Conservation (phyloP, 345 rosid species). For the Camelina laxa region DNA sequence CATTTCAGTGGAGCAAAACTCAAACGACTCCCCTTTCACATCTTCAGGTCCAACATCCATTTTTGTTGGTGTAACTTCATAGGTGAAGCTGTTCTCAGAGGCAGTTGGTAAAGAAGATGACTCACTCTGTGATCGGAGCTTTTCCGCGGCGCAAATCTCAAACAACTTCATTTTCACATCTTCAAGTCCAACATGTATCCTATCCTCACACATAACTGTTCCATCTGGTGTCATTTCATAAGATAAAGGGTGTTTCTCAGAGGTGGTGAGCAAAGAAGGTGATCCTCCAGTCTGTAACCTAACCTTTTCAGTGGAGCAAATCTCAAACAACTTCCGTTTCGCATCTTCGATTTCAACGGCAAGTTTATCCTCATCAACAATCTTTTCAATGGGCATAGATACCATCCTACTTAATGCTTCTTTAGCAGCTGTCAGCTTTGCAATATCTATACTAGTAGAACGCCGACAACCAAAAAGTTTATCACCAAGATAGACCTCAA, state of each 20-base stretch:
- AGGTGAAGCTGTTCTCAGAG: slow-evolving; percentile 57
- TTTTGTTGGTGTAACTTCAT: background rate
- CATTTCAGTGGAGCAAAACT: background rate
- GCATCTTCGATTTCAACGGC: background rate
- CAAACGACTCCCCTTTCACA: background rate
- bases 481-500: background rate
- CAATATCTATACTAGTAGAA: background rate
- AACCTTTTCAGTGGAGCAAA: background rate
- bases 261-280: background rate
- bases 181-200: background rate
- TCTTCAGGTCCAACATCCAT: background rate
- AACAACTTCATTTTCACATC: background rate
- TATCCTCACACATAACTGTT: background rate
- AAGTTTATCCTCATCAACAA: background rate
- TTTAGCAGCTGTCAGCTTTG: background rate
- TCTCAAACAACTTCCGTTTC: background rate
- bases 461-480: background rate
- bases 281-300: background rate
- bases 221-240: too few species aligned
- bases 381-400: background rate
- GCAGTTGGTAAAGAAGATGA: slow-evolving; percentile 53
- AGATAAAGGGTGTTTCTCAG: background rate
- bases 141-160: background rate
- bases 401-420: background rate
- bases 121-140: slow-evolving; percentile 11